Conservation (phyloP, 768 basidiomycete species). For the Amanita pseudoporphyria region DNA sequence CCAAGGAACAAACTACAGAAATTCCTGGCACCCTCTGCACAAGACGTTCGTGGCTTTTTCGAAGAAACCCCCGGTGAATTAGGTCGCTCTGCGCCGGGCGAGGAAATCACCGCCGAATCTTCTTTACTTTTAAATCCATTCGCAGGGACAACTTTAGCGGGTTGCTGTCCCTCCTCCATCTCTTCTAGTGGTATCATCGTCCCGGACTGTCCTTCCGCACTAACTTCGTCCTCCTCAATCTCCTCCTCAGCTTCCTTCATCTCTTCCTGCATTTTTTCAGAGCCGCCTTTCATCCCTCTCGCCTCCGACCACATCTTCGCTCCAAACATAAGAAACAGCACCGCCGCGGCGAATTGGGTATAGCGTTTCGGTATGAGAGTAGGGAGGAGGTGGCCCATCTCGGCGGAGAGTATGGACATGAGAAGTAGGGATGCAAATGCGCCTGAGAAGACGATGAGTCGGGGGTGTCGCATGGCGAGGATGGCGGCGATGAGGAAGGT, state of each 20-base stretch:
- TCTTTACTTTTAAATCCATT: constrained; percentile 13
- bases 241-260: constrained; percentile 96
- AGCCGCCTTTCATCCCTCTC: constrained; percentile 65
- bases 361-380: constrained; percentile 63
- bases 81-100: constrained; percentile 9
- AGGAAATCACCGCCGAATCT: not conserved
- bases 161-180: constrained; percentile 55
- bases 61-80: constrained; percentile 10
- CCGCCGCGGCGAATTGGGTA: constrained; percentile 66
- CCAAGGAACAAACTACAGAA: constrained; percentile 76
- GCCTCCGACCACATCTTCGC: constrained; percentile 84
- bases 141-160: not conserved
- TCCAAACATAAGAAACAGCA: constrained; percentile 88
- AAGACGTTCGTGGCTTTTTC: constrained; percentile 9
- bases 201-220: constrained; percentile 18
- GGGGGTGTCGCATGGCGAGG: constrained; percentile 87
- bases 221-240: constrained; percentile 72
- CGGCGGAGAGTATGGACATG: constrained; percentile 92
- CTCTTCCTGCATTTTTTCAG: constrained; percentile 83
- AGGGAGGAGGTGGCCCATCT: constrained; percentile 86
- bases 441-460: constrained; percentile 77
- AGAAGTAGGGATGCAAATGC: constrained; percentile 81
- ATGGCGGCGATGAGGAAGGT: constrained; percentile 83
- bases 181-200: constrained; percentile 57
- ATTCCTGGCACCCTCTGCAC: constrained; percentile 63